Base-by-base conservation (phyloP, 2,329 filamentous ascomycete genomes). In the Colletotrichum sp. region DNA sequence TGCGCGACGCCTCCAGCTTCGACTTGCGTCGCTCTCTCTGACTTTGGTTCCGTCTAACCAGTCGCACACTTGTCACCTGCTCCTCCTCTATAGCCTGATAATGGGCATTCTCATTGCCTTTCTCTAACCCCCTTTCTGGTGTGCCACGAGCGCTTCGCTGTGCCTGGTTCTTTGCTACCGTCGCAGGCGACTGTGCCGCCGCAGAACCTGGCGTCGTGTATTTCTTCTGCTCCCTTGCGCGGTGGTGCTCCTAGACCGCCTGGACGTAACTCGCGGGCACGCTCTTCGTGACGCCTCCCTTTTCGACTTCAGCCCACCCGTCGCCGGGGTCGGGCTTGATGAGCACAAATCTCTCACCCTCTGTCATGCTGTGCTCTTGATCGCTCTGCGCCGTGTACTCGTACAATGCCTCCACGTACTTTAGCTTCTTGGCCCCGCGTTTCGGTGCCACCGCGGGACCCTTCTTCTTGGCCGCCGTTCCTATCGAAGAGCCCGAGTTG, bases 221-320 rank as follows among this genome's bases (percentile, higher is more conserved):
- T 55, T 65, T 39, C 13, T 52, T 65, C 60, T 57, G 24, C 24
- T 59, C 57, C 68, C 28, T 64, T 32, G 62, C 66, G 65, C 49
- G 66, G 52, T 78, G 44, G 52, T 78, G 49, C 78, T 79, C 80
- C 85, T 87, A 94, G 67, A 95, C 92, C 81, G 93, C 91, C 85
- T 96, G 94, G 76, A 99, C 91, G 87, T 99, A 99, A 84, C 95
- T 98, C 49, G 96, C 96, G 62, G 97, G 97, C 70, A 99, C 97
- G 83, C 96, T 98, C 82, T 93, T 96, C 65, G 93, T 95, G 55
- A 93, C 88, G 2, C 96, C 96, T 21, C 95, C 96, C 85, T 95
- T 96, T 87, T 99, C 97, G 21, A 99, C 97, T 87, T 99, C 97
- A 32, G 93, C 95, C 97, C 97, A 99, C 1, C 97, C 97, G 86